Evolutionary conservation across 352 stramenopile species (phyloP).

Genomic region (Globisporangium iwayamae): DNA sequence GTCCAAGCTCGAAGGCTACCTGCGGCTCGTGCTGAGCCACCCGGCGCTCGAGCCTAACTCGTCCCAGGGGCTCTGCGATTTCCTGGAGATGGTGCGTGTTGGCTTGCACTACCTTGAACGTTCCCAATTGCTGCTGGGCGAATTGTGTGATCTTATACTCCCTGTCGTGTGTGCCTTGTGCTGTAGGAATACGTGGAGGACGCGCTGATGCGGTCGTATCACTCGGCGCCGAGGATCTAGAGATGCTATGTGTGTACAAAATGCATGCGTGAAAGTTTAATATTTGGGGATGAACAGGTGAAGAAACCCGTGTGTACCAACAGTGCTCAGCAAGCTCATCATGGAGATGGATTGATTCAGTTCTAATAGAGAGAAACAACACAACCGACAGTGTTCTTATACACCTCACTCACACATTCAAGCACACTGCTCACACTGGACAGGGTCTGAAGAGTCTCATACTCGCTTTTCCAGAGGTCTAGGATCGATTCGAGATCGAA

Average conservation of each 20-base stretch:
- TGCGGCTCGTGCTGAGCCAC: constrained; percentile 50
- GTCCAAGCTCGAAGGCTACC: constrained; percentile 57
- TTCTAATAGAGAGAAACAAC: too few relatives aligned
- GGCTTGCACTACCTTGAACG: neutral
- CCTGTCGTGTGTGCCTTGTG: neutral
- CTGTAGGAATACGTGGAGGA: constrained; percentile 63
- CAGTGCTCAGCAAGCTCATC: too few relatives aligned
- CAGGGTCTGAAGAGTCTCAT: neutral
- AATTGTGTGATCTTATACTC: neutral
- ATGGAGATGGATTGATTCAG: too few relatives aligned
- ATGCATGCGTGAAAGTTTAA: neutral
- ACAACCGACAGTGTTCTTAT: too few relatives aligned
- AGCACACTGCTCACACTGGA: neutral
- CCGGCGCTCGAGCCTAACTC: constrained; percentile 46
- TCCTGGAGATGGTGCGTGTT: constrained; percentile 58
- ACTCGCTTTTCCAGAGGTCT: neutral
- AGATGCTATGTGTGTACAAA: neutral
- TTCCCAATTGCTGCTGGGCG: neutral
- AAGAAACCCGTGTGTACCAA: too few relatives aligned
- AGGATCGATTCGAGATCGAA: constrained; percentile 43
- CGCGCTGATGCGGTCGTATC: constrained; percentile 33
- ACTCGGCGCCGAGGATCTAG: constrained; percentile 34
- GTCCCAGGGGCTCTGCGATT: constrained; percentile 65
- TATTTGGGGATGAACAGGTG: neutral
- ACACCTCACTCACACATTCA: neutral